Evolutionary conservation across 1,284 basidiomycete genomes (phyloP), one percentile per base, ranked within the genome.

Genomic region (Flammula alnicola): DNA sequence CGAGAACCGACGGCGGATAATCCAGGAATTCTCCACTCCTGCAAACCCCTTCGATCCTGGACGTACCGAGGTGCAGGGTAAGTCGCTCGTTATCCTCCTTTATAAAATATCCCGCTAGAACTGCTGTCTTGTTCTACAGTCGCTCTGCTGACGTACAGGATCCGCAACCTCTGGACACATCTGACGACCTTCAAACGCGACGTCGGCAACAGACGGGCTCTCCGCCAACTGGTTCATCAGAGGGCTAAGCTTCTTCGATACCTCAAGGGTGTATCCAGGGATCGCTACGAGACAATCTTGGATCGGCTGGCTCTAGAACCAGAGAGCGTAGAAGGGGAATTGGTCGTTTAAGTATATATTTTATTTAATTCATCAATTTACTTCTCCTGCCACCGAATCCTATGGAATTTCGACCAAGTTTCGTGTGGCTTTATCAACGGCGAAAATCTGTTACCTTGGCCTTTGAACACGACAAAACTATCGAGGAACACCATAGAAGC

Each of bases 31-130:
- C 75, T 95, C 91, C 19, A 74, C 76, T 5, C 75, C 80, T 0
- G 75, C 78, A 53, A 83, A 84, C 47, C 80, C 81, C n/a, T 78
- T 78, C 47, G 89, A 96, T 66, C 80, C 93, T 1, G 95, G 93
- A 29, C 78, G 86, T 45, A 80, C 90, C 1, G 90, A 94, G 62
- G 94, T 96, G 0, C 94, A 97, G 78, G 91, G 93, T 92, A 63
- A 51, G 83, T 71, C 26, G 51, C 44, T 27, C 33, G n/a, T 30
- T 35, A 29, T 14, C 5, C 36, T 26, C 31, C 14, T 7, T 29
- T 3, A 8, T n/a, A 3, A 4, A 11, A 23, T 6, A 4, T 35
- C 25, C 7, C 20, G n/a, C 26, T 27, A 11, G 41, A n/a, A n/a
- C n/a, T n/a, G n/a, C n/a, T n/a, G n/a, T n/a, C n/a, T n/a, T 36